phyloP scores from a whole-genome alignment of 306 rosid genomes.

The Castanea sativa region DNA sequence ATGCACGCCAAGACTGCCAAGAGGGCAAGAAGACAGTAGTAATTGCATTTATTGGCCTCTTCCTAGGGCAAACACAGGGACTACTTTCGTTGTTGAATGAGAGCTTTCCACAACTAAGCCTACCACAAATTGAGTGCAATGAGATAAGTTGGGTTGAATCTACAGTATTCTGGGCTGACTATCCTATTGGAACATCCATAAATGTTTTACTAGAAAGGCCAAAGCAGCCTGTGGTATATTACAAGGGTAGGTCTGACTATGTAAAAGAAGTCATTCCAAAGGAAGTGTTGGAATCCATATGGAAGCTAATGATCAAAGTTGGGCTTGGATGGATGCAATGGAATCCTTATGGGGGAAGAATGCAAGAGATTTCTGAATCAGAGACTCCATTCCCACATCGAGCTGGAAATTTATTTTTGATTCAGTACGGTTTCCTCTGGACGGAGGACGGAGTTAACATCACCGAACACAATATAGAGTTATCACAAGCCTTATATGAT shows the following conservation, averaged over 20 bases:
- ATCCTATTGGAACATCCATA: background rate
- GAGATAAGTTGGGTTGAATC: slow-evolving; percentile 39
- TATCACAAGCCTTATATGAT: slow-evolving; percentile 26
- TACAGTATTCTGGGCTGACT: slow-evolving; percentile 3
- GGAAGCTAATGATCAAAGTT: slow-evolving; percentile 20
- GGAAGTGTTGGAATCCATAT: slow-evolving; percentile 21
- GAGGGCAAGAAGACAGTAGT: background rate
- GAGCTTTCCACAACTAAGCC: slow-evolving; percentile 25
- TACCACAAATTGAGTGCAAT: slow-evolving; percentile 12
- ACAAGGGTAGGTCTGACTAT: slow-evolving; percentile 32
- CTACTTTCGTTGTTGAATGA: slow-evolving; percentile 11
- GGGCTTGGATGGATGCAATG: background rate
- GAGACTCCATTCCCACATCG: slow-evolving; percentile 66
- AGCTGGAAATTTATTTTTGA: slow-evolving; percentile 40
- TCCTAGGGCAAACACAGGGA: slow-evolving; percentile 3
- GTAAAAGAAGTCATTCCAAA: slow-evolving; percentile 28
- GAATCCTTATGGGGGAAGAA: slow-evolving; percentile 42
- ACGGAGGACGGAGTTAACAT: slow-evolving; percentile 26
- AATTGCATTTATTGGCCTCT: slow-evolving; percentile 11
- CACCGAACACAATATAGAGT: slow-evolving; percentile 17
- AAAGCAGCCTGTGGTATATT: background rate
- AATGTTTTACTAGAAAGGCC: slow-evolving; percentile 10
- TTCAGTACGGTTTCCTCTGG: slow-evolving; percentile 56
- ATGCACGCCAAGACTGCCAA: background rate
- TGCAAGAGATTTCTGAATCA: slow-evolving; percentile 47